Evolutionary conservation across 108 stramenopile genomes (phyloP).

Genomic region (Hondaea fermentalgiana): DNA sequence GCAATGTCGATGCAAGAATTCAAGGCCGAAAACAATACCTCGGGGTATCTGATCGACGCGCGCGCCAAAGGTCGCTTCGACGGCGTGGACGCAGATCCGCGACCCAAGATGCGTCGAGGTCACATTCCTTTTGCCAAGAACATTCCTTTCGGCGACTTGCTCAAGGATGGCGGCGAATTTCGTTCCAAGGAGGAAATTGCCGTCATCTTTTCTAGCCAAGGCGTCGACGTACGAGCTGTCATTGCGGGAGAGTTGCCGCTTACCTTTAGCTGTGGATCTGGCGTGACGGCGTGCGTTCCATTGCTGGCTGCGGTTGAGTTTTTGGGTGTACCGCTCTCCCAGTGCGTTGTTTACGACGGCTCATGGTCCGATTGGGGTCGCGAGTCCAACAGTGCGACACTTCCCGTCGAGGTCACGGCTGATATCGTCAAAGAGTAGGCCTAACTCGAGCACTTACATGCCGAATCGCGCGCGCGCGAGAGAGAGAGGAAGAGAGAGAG

Average conservation of each 20-base stretch:
- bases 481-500: no score
- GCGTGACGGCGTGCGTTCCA: neutral
- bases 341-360: conserved; percentile 10
- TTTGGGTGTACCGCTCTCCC: neutral
- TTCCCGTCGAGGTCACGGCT: neutral
- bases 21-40: neutral
- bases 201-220: neutral
- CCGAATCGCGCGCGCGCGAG: no score
- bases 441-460: neutral
- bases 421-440: neutral
- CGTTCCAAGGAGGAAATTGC: neutral
- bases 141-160: neutral
- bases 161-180: neutral
- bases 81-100: neutral
- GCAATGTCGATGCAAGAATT: neutral
- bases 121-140: neutral
- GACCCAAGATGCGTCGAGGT: neutral
- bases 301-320: neutral
- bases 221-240: neutral
- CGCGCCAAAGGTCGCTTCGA: neutral
- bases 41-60: neutral
- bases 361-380: neutral
- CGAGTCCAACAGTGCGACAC: neutral
- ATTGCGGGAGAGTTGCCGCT: neutral
- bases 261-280: neutral